Evolutionary conservation across 768 basidiomycete species (phyloP), one percentile per base, ranked within the genome.

Genomic region (Leccinellum albellum): DNA sequence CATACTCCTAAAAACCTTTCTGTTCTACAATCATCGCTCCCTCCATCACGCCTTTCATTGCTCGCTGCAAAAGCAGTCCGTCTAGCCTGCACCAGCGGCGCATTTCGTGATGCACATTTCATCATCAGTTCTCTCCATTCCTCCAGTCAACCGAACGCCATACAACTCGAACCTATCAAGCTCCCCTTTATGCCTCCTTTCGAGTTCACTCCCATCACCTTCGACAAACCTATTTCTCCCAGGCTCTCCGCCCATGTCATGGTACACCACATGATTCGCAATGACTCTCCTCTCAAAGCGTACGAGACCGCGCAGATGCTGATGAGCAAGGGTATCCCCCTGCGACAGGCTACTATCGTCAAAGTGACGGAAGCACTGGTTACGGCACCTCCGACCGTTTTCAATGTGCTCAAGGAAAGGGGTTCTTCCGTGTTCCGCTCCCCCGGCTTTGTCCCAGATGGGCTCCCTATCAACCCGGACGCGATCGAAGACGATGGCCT

Each of bases 231-330:
- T 1, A 71, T 88, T 10, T 80, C 88, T 24, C 79, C 82, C 3
- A 83, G 82, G 21, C 74, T 91, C 3, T 72, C 85, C 17, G 79
- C 82, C 0, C 89, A 91, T 61, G 73, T 77, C 26, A 75, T 91
- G 40, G 61, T 91, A 10, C 89, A 92, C 50, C 77, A 79, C 29
- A 75, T 89, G 37, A 65, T 91, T 21, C 83, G 86, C 50, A 59
- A 72, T 7, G 80, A 84, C 3, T 70, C 79, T 51, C 57, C 72
- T 1, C 66, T 75, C 51, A 77, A 80, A 48, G 88, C 86, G 0
- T 74, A 76, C 29, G 65, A 68, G 28, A 76, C 83, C 6, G 77
- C 83, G 0, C 70, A 79, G 3, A 62, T 74, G 23, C 77, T 90
- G 77, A 81, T 89, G 67, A 64, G 71, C 21, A 71, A 76, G 7